Conservation (phyloP, 1,284 basidiomycete species). For the Sparassis latifolia region DNA sequence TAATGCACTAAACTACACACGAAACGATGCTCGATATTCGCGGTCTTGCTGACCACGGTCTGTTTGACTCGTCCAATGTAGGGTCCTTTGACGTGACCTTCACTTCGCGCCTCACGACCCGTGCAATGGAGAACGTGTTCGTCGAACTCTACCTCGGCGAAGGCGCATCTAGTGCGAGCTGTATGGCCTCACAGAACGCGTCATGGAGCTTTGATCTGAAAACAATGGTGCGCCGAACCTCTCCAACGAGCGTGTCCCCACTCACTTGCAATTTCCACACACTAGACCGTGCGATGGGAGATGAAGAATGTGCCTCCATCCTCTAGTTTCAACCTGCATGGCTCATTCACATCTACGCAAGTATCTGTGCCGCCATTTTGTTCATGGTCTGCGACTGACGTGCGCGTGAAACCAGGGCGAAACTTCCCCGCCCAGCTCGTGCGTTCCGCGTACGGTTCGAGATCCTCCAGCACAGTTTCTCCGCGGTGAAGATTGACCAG, state of each 20-base stretch:
- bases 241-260: not conserved
- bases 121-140: slow-evolving; percentile 63
- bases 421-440: slow-evolving; percentile 50
- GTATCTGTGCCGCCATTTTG: slow-evolving; percentile 17
- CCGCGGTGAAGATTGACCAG: slow-evolving; percentile 79
- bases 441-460: slow-evolving; percentile 70
- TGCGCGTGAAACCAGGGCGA: slow-evolving; percentile 21
- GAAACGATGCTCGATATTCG: too few relatives aligned
- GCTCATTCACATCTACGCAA: slow-evolving; percentile 68
- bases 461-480: slow-evolving; percentile 70
- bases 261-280: not conserved
- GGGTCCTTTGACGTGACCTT: slow-evolving; percentile 70
- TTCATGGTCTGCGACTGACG: not conserved
- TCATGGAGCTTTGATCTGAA: slow-evolving; percentile 77
- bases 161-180: slow-evolving; percentile 61
- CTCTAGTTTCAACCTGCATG: slow-evolving; percentile 67
- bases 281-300: slow-evolving; percentile 69
- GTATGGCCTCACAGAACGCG: slow-evolving; percentile 56
- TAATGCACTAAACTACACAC: slow-evolving; percentile 1
- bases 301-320: slow-evolving; percentile 64
- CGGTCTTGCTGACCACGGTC: too few relatives aligned
- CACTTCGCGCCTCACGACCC: slow-evolving; percentile 58
- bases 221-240: slow-evolving; percentile 41
- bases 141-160: slow-evolving; percentile 73
- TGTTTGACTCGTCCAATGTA: slow-evolving; percentile 19